Evolutionary conservation across 1,284 basidiomycete species (phyloP).

Genomic region (Macrocystidia cucumis): DNA sequence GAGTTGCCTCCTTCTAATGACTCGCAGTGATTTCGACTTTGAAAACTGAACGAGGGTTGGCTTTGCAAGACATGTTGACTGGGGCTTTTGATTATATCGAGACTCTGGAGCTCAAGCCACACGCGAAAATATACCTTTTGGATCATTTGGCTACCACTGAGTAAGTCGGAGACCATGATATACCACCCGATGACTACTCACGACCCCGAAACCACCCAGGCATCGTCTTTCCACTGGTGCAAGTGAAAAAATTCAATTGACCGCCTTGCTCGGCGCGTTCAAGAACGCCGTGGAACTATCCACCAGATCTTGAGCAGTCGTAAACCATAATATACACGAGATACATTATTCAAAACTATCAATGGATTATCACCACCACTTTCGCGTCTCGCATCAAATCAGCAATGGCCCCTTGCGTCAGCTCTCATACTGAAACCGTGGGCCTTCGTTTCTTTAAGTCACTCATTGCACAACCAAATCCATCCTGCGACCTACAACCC

Average conservation of each 20-base stretch:
- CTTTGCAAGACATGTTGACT: constrained; percentile 91
- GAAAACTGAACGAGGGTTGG: constrained; percentile 90
- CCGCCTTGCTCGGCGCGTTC: constrained; percentile 88
- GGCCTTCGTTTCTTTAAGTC: constrained; percentile 26
- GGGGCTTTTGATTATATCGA: constrained; percentile 91
- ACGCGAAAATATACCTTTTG: constrained; percentile 85
- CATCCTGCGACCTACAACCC: constrained; percentile 27
- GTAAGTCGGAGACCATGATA: constrained; percentile 37
- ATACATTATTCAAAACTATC: no score
- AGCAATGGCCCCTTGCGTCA: no score
- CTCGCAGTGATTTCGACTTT: constrained; percentile 74
- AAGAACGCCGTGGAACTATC: constrained; percentile 86
- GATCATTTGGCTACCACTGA: constrained; percentile 89
- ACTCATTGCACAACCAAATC: constrained; percentile 30
- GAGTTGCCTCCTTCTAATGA: constrained; percentile 5
- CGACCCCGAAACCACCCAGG: constrained; percentile 34
- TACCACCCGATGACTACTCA: constrained; percentile 1
- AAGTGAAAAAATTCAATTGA: constrained; percentile 92
- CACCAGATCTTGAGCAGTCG: constrained; percentile 22
- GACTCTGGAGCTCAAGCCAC: constrained; percentile 78
- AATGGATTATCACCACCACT: no score
- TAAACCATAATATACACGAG: constrained; percentile 4
- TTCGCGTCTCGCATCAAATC: no score
- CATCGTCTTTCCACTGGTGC: constrained; percentile 91
- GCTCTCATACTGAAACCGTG: constrained; percentile 5